These are phyloP conservation scores for Leccinum barrowsii DNA, from an alignment of 768 basidiomycete species.

Conservation along the genomic window DNA sequence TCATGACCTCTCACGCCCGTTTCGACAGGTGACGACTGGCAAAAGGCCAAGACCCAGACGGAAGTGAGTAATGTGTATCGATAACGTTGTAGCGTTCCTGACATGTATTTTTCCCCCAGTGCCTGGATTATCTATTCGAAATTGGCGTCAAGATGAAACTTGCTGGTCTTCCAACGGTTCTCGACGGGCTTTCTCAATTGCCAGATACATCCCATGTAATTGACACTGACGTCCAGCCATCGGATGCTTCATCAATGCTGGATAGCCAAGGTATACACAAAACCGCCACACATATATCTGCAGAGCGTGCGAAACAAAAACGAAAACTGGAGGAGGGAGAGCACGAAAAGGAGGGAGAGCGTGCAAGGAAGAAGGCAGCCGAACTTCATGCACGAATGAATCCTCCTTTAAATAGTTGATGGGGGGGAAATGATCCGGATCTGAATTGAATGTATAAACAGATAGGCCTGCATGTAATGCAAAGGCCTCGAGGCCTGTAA, in stretches of 20 bases:
- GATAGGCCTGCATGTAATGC: not conserved
- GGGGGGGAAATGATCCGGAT: not conserved
- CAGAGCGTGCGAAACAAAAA: too few relatives aligned
- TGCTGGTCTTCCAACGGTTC: slow-evolving; percentile 53
- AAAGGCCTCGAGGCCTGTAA: not conserved
- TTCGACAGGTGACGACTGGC: slow-evolving; percentile 63
- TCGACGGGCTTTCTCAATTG: slow-evolving; percentile 5
- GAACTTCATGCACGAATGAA: too few relatives aligned
- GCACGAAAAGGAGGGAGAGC: too few relatives aligned
- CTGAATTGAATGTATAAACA: not conserved
- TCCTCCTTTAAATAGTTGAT: slow-evolving; percentile 12
- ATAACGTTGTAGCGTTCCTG: not conserved
- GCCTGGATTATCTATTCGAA: slow-evolving; percentile 89
- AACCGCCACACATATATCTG: too few relatives aligned
- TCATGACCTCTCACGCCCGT: slow-evolving; percentile 10
- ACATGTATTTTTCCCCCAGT: slow-evolving; percentile 38
- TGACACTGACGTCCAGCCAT: too few relatives aligned
- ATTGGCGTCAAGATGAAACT: slow-evolving; percentile 80
- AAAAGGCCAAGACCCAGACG: slow-evolving; percentile 86
- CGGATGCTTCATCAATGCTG: too few relatives aligned
- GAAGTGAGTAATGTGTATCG: slow-evolving; percentile 46
- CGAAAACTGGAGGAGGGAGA: too few relatives aligned
- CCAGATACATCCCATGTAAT: too few relatives aligned
- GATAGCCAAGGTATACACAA: too few relatives aligned
- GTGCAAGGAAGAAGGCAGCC: too few relatives aligned